Base-by-base conservation (phyloP, 768 basidiomycete species). In the Tricholoma matsutake region DNA sequence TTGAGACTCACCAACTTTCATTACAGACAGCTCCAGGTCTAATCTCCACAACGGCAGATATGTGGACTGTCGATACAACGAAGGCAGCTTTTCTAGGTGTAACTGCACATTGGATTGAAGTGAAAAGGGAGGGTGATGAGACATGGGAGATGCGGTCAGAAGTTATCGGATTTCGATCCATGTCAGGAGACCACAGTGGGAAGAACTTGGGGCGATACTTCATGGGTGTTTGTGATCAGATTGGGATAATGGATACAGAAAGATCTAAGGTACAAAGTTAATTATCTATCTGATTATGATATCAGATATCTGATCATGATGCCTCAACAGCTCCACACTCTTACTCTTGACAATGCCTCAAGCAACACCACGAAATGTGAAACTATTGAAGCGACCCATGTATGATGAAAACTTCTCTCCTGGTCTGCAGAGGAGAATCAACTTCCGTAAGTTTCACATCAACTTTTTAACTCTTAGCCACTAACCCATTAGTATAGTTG, bases 71-170 rank as follows among this genome's bases (percentile, higher is more conserved):
- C 32, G 10, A 32, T 32, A 32, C 32, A 2, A 68, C 64, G 35
- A 67, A 68, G 56, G 25, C 18, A 3, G 39, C 32, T 1, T 32
- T 32, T 39, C 4, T 62, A 0, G 64, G 69, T 4, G 55, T 65
- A 56, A 69, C 67, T 4, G 63, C 41, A 1, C 67, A 68, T 59
- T 70, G 65, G 71, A 69, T 76, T 25, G 22, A 25, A 1, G 57
- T 43, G 16, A 18, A 43, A n/a, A 34, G 35, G 16, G 22, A 25
- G 22, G 22, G 22, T n/a, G n/a, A n/a, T n/a, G 49, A 59, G 37
- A 58, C 58, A 9, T 75, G 74, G 74, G 62, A 8, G 8, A 25
- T 25, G 22, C 3, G 22, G 2, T 25, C 22, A 25, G 22, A 25
- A 25, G 22, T 25, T 3, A 25, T 25, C 1, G 22, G 22, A 3